Percentiles rank a stretch among this genome's conserved stretches.
Evolutionary conservation across 116 monocot genomes (phyloP).

Genomic region (Zostera marina): DNA sequence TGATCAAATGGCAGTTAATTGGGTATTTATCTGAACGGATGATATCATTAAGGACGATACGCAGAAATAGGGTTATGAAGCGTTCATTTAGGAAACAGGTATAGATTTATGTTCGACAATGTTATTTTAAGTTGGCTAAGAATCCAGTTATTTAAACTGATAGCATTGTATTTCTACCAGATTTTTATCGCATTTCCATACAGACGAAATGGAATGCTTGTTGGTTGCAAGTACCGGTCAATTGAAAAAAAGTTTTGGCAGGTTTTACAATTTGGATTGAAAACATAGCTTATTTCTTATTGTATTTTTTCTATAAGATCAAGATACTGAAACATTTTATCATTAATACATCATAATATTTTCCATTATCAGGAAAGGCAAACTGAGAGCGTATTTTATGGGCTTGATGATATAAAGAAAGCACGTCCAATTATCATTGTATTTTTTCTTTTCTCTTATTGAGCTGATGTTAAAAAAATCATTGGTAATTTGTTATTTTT

Average conservation of each 20-base stretch:
- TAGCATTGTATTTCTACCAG: conserved; percentile 17
- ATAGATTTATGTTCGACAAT: background rate
- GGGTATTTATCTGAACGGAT: conserved; percentile 19
- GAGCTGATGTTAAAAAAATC: background rate
- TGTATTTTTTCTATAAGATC: background rate
- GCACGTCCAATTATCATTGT: conserved; percentile 72
- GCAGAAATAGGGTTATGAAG: conserved; percentile 76
- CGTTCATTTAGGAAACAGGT: conserved; percentile 36
- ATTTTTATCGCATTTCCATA: conserved; percentile 82
- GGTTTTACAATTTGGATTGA: conserved; percentile 17
- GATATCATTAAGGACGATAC: conserved; percentile 65
- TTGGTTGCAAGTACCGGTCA: conserved; percentile 74
- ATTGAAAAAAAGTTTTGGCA: conserved; percentile 58
- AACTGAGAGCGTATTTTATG: conserved; percentile 80
- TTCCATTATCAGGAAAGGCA: conserved; percentile 34
- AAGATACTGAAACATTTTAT: background rate
- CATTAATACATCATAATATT: conserved; percentile 2
- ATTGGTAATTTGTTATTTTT: background rate
- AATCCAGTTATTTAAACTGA: background rate
- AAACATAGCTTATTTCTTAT: background rate
- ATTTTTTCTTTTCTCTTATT: conserved; percentile 8
- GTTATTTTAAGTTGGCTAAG: background rate
- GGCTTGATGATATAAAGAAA: conserved; percentile 71
- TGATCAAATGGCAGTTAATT: conserved; percentile 7
- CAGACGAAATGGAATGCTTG: conserved; percentile 40